Base-by-base conservation (phyloP, 805 yeast genomes). In the Clavispora phyllophila region DNA sequence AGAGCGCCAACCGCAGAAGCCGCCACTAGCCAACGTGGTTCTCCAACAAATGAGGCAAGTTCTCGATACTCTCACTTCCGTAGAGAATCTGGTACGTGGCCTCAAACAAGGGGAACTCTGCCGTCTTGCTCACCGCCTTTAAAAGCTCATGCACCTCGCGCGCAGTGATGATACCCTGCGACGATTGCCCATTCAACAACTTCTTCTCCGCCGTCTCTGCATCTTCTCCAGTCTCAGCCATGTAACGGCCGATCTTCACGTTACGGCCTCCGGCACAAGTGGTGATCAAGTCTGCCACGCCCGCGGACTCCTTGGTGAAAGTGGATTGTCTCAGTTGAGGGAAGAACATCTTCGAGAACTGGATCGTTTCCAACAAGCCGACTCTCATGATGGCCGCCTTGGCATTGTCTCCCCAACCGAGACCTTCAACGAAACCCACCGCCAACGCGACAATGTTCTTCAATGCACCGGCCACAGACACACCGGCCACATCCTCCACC, bases 331-430 rank as follows among this genome's bases (percentile, higher is more conserved):
- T 68, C 12, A 54, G 51, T 27, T 50, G 51, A 15, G 53, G 86
- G 81, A 83, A 90, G 81, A 80, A 56, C 37, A 20, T 46, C 39
- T 43, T 65, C 56, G 96, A 93, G 65, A 93, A 93, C 61, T 78
- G 78, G 63, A 90, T 85, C 60, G 86, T 87, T 72, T 93, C 99
- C 58, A 84, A 77, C 51, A 93, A 70, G 37, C 99, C 99, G 53
- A 91, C 84, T 71, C 99, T 80, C 90, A 91, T 95, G 57, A 93
- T 82, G 35, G 98, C 99, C 43, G 98, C 84, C 68, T 91, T 89
- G 51, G 99, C 98, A 64, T 93, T 93, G 68, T 89, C 96, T 65
- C 99, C 99, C 99, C 99, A 93, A 50, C 95, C 96, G 50, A 87
- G 76, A 56, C 99, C 99, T 67, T 88, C 96, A 49, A 91, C 98